Percentiles rank a stretch among this genome's conserved stretches.
Conservation (phyloP, 2,329 filamentous ascomycete genomes). For the Ustulina deusta region DNA sequence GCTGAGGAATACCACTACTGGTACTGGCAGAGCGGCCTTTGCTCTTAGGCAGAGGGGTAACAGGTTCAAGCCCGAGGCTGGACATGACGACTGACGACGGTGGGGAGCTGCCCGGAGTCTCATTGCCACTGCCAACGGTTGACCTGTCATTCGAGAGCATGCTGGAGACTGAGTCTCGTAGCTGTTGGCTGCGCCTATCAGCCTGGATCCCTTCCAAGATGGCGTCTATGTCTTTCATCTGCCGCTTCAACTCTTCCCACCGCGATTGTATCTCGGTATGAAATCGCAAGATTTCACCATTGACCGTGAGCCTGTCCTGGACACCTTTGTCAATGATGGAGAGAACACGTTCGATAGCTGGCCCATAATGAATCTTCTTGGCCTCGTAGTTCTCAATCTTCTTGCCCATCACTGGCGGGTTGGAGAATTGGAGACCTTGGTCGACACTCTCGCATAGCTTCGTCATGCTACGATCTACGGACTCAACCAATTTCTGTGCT, state of each 20-base stretch:
- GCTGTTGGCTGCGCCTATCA: constrained; percentile 74
- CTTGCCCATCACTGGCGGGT: constrained; percentile 76
- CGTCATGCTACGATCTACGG: constrained; percentile 85
- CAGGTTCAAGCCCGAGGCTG: constrained; percentile 62
- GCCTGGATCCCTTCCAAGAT: constrained; percentile 78
- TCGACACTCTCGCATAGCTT: constrained; percentile 87
- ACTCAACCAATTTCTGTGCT: constrained; percentile 96
- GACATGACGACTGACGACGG: constrained; percentile 73
- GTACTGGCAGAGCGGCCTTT: constrained; percentile 63
- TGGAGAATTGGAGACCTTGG: constrained; percentile 77
- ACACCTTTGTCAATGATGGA: constrained; percentile 97
- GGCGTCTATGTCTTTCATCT: constrained; percentile 81
- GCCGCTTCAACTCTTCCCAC: constrained; percentile 80
- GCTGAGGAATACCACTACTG: constrained; percentile 60
- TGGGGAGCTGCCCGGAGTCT: constrained; percentile 76
- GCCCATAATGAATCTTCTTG: constrained; percentile 93
- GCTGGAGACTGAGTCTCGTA: constrained; percentile 93
- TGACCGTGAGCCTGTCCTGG: constrained; percentile 93
- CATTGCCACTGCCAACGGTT: constrained; percentile 74
- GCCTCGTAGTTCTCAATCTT: constrained; percentile 94
- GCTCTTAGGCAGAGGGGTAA: constrained; percentile 58
- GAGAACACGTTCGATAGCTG: constrained; percentile 90
- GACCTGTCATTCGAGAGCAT: constrained; percentile 87
- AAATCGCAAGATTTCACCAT: constrained; percentile 90
- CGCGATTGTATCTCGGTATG: constrained; percentile 87